Percentiles rank a stretch among this genome's conserved stretches.
Evolutionary conservation across 495 filamentous ascomycete genomes (phyloP).

Genomic region (Sordaria brevicollis): DNA sequence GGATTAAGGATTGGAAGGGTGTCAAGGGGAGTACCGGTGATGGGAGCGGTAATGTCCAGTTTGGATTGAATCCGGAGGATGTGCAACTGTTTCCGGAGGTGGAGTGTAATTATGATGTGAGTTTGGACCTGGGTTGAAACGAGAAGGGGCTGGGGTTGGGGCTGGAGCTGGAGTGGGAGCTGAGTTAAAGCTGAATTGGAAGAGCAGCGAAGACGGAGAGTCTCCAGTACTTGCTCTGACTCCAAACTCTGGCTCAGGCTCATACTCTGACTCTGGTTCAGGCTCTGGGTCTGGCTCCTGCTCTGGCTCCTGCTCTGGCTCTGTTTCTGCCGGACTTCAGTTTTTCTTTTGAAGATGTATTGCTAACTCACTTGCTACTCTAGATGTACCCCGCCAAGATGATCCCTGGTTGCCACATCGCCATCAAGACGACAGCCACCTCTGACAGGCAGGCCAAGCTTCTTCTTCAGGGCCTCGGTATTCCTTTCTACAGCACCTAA

Average conservation of each 20-base stretch:
- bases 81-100: conserved; percentile 84
- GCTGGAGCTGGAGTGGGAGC: too few species aligned
- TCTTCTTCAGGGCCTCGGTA: conserved; percentile 67
- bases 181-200: background rate
- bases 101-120: conserved; percentile 83
- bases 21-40: conserved; percentile 69
- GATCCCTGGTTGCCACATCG: conserved; percentile 85
- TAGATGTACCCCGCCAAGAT: conserved; percentile 39
- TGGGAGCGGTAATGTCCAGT: conserved; percentile 75
- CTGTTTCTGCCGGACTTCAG: background rate
- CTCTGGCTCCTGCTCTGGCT: background rate
- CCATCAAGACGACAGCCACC: conserved; percentile 76
- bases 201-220: too few species aligned
- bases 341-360: background rate
- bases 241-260: too few species aligned
- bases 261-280: too few species aligned
- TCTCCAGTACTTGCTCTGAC: too few species aligned
- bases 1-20: conserved; percentile 90
- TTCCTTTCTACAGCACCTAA: conserved; percentile 54
- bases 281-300: background rate
- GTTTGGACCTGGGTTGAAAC: conserved; percentile 23
- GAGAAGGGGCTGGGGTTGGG: background rate
- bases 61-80: conserved; percentile 60
- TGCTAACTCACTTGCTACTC: conserved; percentile 1
- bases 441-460: conserved; percentile 87